phyloP scores from a whole-genome alignment of 805 yeast species.

The Tetrapisispora pingtungensis region DNA sequence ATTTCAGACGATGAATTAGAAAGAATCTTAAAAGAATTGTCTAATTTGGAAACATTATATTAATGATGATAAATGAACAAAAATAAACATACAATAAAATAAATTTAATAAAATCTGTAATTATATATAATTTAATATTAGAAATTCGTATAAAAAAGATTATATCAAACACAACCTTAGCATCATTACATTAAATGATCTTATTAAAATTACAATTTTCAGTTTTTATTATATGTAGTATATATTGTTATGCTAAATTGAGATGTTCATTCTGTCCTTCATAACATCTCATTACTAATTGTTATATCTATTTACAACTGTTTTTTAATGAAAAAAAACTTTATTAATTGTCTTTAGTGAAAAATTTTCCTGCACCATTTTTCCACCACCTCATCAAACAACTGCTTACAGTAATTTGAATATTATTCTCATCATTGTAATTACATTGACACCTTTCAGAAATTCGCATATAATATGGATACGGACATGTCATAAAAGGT shows the following conservation, averaged over 20 bases:
- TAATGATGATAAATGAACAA: constrained; percentile 5
- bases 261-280: too few species aligned
- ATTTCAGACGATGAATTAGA: constrained; percentile 82
- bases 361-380: constrained; percentile 41
- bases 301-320: background rate
- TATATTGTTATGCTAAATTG: too few species aligned
- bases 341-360: constrained; percentile 12
- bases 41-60: constrained; percentile 46
- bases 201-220: too few species aligned
- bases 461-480: constrained; percentile 37
- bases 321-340: too few species aligned
- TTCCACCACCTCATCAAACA: constrained; percentile 76
- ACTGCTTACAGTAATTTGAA: constrained; percentile 41
- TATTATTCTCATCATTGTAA: constrained; percentile 33
- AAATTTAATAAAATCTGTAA: too few species aligned
- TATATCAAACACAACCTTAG: too few species aligned
- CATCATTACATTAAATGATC: too few species aligned
- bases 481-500: constrained; percentile 62
- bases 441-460: constrained; percentile 57
- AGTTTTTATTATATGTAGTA: too few species aligned
- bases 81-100: too few species aligned
- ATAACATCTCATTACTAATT: background rate
- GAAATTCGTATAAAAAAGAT: too few species aligned
- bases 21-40: constrained; percentile 75
- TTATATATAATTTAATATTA: too few species aligned